phyloP scores from a whole-genome alignment of 306 rosid genomes.

The Vigna hirtella region DNA sequence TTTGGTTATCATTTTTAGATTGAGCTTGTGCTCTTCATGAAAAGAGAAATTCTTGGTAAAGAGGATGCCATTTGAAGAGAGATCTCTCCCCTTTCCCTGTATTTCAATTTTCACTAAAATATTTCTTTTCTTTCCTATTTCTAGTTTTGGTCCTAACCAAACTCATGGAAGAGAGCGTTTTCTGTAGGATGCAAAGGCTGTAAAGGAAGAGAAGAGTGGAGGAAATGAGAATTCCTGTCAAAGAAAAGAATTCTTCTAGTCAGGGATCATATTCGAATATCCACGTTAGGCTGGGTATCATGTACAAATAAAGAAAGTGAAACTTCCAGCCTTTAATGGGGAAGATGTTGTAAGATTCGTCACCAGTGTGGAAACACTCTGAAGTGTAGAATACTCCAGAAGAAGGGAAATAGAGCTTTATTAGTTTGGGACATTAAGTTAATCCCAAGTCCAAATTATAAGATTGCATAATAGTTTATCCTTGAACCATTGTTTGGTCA shows the following conservation, averaged over 20 bases:
- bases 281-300: background rate
- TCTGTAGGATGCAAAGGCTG: background rate
- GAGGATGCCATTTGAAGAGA: constrained; percentile 4
- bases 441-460: background rate
- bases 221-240: background rate
- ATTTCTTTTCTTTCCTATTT: background rate
- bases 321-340: background rate
- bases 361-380: background rate
- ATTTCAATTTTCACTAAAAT: background rate
- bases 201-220: background rate
- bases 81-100: background rate
- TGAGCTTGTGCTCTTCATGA: background rate
- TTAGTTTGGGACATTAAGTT: background rate
- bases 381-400: background rate
- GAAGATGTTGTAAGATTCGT: background rate
- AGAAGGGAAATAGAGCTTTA: background rate
- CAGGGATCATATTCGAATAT: background rate
- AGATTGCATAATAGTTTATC: background rate
- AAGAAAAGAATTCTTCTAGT: background rate
- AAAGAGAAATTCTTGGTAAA: constrained; percentile 2
- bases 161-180: background rate
- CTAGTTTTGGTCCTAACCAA: background rate
- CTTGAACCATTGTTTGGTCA: background rate
- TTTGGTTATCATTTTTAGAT: background rate
- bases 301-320: background rate